Conservation (phyloP, 371 early-diverging fungal genomes). For the Caulochytrium protostelioides region DNA sequence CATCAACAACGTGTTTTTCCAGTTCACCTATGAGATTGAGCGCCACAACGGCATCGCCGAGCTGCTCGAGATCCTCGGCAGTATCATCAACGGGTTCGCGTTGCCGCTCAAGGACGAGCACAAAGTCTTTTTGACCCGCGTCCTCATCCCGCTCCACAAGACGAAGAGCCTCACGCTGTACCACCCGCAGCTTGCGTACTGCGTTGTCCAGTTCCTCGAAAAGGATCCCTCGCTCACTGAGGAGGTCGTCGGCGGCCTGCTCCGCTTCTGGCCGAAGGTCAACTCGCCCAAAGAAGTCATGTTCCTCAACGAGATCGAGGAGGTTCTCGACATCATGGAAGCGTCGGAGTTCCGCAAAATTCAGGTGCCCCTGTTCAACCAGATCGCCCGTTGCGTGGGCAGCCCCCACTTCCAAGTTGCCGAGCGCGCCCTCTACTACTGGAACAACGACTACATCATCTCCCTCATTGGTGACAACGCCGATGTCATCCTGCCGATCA, state of each 20-base stretch:
- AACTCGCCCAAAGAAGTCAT: constrained; percentile 95
- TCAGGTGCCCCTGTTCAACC: constrained; percentile 68
- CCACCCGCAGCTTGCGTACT: constrained; percentile 89
- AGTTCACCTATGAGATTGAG: constrained; percentile 88
- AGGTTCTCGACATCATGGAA: constrained; percentile 81
- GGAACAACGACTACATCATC: constrained; percentile 92
- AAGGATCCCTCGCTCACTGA: constrained; percentile 81
- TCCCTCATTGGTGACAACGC: constrained; percentile 79
- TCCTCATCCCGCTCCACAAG: constrained; percentile 84
- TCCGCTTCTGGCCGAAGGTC: constrained; percentile 92
- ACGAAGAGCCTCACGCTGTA: constrained; percentile 66
- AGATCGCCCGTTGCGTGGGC: constrained; percentile 69
- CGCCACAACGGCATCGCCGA: constrained; percentile 92
- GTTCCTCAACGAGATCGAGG: constrained; percentile 89
- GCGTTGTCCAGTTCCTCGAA: constrained; percentile 90
- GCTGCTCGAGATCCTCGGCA: constrained; percentile 85
- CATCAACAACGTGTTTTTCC: constrained; percentile 91
- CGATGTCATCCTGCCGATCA: constrained; percentile 65
- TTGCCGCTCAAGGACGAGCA: constrained; percentile 92
- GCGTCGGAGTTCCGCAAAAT: constrained; percentile 63
- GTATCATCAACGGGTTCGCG: constrained; percentile 96
- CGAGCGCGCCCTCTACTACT: constrained; percentile 82
- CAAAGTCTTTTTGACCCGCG: constrained; percentile 70
- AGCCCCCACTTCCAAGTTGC: constrained; percentile 88
- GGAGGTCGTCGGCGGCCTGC: constrained; percentile 56